These are phyloP conservation scores for Rickenella mellea DNA, from an alignment of 768 basidiomycete species.

Conservation along the genomic window DNA sequence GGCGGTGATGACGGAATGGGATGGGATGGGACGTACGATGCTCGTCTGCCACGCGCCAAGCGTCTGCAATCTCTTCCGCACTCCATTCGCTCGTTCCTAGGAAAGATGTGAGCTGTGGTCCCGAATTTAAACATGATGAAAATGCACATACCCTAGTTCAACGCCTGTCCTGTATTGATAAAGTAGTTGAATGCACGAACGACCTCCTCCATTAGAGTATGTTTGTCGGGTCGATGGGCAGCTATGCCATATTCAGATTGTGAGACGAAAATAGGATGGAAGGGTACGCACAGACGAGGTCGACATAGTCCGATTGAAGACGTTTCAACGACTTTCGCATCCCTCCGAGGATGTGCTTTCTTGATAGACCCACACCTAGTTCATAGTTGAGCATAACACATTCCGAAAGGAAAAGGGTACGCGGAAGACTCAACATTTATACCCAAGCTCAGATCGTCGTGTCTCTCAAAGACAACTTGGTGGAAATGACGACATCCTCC, in stretches of 20 bases:
- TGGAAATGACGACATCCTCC: slow-evolving; percentile 10
- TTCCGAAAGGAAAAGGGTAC: too few species aligned
- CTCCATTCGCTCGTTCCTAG: slow-evolving; percentile 81
- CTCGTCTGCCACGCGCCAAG: slow-evolving; percentile 53
- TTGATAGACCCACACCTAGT: not conserved
- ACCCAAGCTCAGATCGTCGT: slow-evolving; percentile 5
- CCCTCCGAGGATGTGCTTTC: slow-evolving; percentile 52
- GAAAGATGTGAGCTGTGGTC: too few species aligned
- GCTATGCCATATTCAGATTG: too few species aligned
- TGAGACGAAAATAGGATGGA: too few species aligned
- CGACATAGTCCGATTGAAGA: slow-evolving; percentile 67
- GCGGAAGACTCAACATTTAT: too few species aligned
- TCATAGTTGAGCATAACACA: too few species aligned
- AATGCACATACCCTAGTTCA: slow-evolving; percentile 25
- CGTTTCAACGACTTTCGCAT: slow-evolving; percentile 56
- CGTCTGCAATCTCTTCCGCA: slow-evolving; percentile 59
- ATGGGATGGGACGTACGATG: too few species aligned
- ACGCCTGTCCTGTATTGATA: slow-evolving; percentile 51
- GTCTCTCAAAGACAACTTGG: slow-evolving; percentile 9
- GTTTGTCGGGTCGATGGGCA: not conserved
- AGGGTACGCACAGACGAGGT: slow-evolving; percentile 40
- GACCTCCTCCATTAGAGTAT: slow-evolving; percentile 62
- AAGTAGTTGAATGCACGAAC: slow-evolving; percentile 77
- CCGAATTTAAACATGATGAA: too few species aligned
- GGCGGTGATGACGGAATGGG: too few species aligned